Evolutionary conservation across 345 rosid genomes (phyloP).

Genomic region (Sonneratia caseolaris): DNA sequence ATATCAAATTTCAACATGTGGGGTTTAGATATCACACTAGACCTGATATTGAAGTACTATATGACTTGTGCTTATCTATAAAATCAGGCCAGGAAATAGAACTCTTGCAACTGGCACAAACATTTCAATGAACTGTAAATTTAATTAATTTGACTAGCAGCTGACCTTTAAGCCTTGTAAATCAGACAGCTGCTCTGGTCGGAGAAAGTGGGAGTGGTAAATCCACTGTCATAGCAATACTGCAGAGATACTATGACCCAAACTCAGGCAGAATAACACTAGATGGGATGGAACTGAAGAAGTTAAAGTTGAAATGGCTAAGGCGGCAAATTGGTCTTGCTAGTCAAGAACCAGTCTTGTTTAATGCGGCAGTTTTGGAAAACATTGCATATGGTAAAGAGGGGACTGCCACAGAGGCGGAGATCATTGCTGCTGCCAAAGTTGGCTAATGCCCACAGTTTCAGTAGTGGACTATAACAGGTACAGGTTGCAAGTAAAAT

Average conservation of each 20-base stretch:
- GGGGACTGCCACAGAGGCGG: conserved; percentile 20
- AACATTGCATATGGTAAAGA: conserved; percentile 32
- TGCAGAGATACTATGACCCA: conserved; percentile 34
- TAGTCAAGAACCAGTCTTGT: conserved; percentile 26
- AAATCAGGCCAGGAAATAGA: conserved; percentile 28
- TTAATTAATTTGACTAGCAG: neutral
- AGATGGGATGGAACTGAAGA: conserved; percentile 22
- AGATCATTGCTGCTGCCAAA: conserved; percentile 23
- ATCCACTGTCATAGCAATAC: conserved; percentile 23
- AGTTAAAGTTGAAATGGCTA: conserved; percentile 25
- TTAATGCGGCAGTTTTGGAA: conserved; percentile 22
- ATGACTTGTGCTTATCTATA: conserved; percentile 21
- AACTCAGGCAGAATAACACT: conserved; percentile 30
- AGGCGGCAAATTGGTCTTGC: conserved; percentile 32
- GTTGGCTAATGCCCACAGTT: conserved; percentile 28
- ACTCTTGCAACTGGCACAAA: neutral
- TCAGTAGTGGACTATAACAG: conserved; percentile 29
- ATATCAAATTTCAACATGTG: conserved; percentile 20
- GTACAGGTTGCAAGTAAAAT: neutral
- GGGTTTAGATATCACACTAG: conserved; percentile 29
- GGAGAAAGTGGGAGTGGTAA: conserved; percentile 43
- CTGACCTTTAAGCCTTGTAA: neutral
- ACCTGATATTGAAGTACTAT: conserved; percentile 25
- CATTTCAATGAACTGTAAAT: neutral
- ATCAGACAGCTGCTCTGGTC: conserved; percentile 30